These are phyloP conservation scores for Rosellinia necatrix DNA, from an alignment of 2,329 filamentous ascomycete species.

Conservation along the genomic window DNA sequence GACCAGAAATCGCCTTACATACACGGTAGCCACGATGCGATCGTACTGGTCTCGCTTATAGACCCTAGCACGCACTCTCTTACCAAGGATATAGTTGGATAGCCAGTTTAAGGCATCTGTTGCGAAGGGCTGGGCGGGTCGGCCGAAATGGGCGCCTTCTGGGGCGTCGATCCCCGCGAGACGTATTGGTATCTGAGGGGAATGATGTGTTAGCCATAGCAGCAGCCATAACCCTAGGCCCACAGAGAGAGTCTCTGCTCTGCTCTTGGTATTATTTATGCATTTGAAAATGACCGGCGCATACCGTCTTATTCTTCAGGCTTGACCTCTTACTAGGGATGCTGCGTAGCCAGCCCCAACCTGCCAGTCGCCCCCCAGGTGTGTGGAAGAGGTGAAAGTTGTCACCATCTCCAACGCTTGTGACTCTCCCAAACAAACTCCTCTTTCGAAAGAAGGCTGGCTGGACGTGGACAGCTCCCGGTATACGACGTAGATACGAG, in stretches of 20 bases:
- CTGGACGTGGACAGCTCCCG: slow-evolving; percentile 74
- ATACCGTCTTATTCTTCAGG: slow-evolving; percentile 76
- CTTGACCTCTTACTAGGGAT: slow-evolving; percentile 71
- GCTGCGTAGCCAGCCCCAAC: slow-evolving; percentile 89
- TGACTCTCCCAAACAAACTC: slow-evolving; percentile 83
- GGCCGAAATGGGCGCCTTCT: slow-evolving; percentile 90
- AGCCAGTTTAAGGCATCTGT: slow-evolving; percentile 83
- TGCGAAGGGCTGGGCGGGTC: slow-evolving; percentile 81
- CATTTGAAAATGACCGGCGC: slow-evolving; percentile 42
- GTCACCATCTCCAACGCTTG: slow-evolving; percentile 94
- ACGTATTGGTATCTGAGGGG: slow-evolving; percentile 76
- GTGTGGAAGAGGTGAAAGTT: slow-evolving; percentile 95
- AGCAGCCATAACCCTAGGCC: slow-evolving; percentile 7
- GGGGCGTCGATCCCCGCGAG: slow-evolving; percentile 93
- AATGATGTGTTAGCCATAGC: slow-evolving; percentile 14
- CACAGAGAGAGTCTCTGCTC: not conserved
- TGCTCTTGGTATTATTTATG: not conserved
- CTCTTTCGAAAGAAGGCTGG: slow-evolving; percentile 75
- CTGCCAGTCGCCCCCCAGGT: slow-evolving; percentile 81
- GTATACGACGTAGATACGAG: slow-evolving; percentile 82
- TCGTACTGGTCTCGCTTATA: slow-evolving; percentile 91
- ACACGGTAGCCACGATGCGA: slow-evolving; percentile 85
- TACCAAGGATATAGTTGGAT: slow-evolving; percentile 70
- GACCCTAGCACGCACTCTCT: slow-evolving; percentile 79
- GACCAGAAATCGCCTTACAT: slow-evolving; percentile 69